Conservation (phyloP, 768 basidiomycete genomes). For the Lyophyllum decastes region DNA sequence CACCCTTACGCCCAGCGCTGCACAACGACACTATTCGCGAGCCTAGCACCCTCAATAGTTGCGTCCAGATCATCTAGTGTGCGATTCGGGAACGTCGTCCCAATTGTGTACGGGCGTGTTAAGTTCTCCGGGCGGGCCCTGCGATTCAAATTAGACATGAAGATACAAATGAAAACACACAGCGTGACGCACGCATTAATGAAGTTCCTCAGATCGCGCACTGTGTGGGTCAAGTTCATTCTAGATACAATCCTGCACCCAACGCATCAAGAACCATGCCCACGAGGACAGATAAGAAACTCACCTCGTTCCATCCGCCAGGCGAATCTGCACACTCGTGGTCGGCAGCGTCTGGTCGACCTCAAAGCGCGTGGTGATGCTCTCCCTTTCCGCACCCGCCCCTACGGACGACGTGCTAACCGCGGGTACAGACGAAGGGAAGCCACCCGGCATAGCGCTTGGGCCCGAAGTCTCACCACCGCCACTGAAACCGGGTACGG, state of each 20-base stretch:
- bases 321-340: conserved; percentile 86
- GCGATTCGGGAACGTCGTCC: conserved; percentile 87
- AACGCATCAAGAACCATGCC: background rate
- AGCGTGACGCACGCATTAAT: conserved; percentile 79
- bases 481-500: conserved; percentile 48
- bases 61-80: conserved; percentile 61
- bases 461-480: conserved; percentile 10
- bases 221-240: conserved; percentile 91
- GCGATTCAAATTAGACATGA: background rate
- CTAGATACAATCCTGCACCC: conserved; percentile 67
- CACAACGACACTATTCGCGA: conserved; percentile 83
- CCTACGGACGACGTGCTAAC: conserved; percentile 10
- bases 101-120: conserved; percentile 69
- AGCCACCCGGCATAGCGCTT: conserved; percentile 59
- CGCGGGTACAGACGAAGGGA: conserved; percentile 35
- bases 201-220: conserved; percentile 80
- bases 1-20: conserved; percentile 65
- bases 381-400: conserved; percentile 24
- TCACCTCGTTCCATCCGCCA: conserved; percentile 89
- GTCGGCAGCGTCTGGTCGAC: conserved; percentile 83
- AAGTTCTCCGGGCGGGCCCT: conserved; percentile 75
- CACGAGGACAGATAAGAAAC: background rate
- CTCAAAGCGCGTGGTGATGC: conserved; percentile 61
- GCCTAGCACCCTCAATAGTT: conserved; percentile 72
- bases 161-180: background rate